Evolutionary conservation across 257 asterid species (phyloP).

Genomic region (Rhazya stricta): DNA sequence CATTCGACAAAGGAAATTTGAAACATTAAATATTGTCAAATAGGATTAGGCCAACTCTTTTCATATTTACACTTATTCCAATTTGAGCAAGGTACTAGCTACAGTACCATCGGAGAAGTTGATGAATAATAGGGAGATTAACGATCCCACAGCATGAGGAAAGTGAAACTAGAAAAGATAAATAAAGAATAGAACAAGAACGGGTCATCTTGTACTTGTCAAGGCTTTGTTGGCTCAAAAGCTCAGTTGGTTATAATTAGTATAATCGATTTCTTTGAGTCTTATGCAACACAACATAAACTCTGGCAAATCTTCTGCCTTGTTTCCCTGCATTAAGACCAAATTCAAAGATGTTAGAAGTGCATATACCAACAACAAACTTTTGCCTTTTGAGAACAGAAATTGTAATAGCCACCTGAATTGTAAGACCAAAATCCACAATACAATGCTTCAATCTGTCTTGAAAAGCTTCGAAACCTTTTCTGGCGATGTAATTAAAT

Average conservation of each 20-base stretch:
- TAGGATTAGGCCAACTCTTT: too few species aligned
- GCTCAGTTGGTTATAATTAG: slow-evolving; percentile 54
- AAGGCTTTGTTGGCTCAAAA: slow-evolving; percentile 27
- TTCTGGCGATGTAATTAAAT: slow-evolving; percentile 82
- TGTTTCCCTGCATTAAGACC: slow-evolving; percentile 65
- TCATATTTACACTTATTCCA: not conserved
- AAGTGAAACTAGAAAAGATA: not conserved
- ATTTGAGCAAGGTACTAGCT: not conserved
- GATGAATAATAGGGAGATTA: not conserved
- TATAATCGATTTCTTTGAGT: slow-evolving; percentile 63
- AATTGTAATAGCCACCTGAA: slow-evolving; percentile 53
- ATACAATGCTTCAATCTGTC: slow-evolving; percentile 76
- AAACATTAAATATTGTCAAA: not conserved
- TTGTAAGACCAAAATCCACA: slow-evolving; percentile 83
- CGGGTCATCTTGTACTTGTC: not conserved
- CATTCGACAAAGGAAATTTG: too few species aligned
- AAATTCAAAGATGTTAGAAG: not conserved
- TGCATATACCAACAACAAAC: not conserved
- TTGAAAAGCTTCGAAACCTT: slow-evolving; percentile 81
- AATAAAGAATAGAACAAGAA: not conserved
- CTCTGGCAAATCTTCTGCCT: slow-evolving; percentile 82
- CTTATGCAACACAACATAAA: slow-evolving; percentile 73
- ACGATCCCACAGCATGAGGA: not conserved
- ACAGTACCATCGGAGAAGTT: not conserved
- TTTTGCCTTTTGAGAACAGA: not conserved